A percentile compares a stretch with the other conserved stretches of the same genome.
These are phyloP conservation scores for Arthrobotrys sphaeroides DNA, from an alignment of 2,329 filamentous ascomycete genomes.

Conservation along the genomic window DNA sequence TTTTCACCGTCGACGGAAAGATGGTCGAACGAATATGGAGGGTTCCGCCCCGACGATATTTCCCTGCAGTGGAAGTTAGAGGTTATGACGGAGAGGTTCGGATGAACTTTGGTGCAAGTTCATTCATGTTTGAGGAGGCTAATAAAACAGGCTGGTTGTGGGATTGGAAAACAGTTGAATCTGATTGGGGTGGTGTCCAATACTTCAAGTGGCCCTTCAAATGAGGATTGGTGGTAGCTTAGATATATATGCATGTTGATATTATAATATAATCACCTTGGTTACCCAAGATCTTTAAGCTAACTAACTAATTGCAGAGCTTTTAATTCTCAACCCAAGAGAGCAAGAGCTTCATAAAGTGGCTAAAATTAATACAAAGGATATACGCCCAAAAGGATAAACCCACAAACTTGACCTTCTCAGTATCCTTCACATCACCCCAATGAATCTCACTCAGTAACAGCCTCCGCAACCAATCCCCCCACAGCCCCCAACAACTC, in stretches of 20 bases:
- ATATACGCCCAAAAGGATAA: no score
- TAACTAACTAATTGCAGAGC: not conserved
- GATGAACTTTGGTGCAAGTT: slow-evolving; percentile 9
- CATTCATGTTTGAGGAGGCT: slow-evolving; percentile 9
- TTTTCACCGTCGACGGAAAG: slow-evolving; percentile 13
- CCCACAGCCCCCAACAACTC: not conserved
- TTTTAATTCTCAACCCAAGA: no score
- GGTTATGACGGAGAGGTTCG: not conserved
- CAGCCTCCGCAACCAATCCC: not conserved
- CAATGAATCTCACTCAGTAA: not conserved
- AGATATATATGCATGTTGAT: no score
- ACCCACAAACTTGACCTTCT: no score
- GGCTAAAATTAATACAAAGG: no score
- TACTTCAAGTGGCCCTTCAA: not conserved
- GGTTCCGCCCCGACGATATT: not conserved
- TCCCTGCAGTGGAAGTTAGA: not conserved
- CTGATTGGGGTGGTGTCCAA: slow-evolving; percentile 30
- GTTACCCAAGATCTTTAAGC: no score
- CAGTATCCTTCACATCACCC: no score
- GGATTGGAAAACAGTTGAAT: not conserved
- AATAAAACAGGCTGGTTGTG: slow-evolving; percentile 14
- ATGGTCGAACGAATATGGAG: not conserved
- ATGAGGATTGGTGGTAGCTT: no score
- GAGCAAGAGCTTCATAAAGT: no score
- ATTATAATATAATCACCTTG: no score